Evolutionary conservation across 371 early-diverging fungal genomes (phyloP).

Genomic region (Sporodiniella umbellata): DNA sequence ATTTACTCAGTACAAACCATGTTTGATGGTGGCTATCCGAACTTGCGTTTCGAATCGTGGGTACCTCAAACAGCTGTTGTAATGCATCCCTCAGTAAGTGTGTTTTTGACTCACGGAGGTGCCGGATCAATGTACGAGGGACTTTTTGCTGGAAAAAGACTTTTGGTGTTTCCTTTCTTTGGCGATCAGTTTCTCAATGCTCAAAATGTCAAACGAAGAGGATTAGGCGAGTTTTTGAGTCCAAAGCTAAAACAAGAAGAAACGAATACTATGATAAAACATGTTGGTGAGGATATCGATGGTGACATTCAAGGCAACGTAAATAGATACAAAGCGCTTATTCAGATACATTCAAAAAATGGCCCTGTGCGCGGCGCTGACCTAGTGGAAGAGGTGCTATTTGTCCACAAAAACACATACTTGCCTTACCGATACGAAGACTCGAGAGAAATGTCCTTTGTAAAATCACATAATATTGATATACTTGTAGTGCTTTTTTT

Average conservation of each 20-base stretch:
- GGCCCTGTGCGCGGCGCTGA: constrained; percentile 13
- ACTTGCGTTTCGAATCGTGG: constrained; percentile 25
- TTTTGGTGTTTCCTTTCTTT: constrained; percentile 31
- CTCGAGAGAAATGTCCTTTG: constrained; percentile 20
- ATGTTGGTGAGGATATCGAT: constrained; percentile 1
- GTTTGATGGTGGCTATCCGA: neutral
- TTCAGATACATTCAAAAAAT: constrained; percentile 22
- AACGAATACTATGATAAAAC: neutral
- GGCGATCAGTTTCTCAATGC: constrained; percentile 38
- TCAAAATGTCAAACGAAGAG: constrained; percentile 3
- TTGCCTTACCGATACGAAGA: constrained; percentile 18
- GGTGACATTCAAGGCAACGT: constrained; percentile 1
- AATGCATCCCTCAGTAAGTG: constrained; percentile 23
- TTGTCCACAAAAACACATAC: constrained; percentile 5
- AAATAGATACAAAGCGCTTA: constrained; percentile 16
- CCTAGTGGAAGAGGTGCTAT: constrained; percentile 29
- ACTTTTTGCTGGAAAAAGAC: constrained; percentile 23
- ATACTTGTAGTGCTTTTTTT: constrained; percentile 3
- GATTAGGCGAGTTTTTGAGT: constrained; percentile 5
- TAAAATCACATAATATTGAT: constrained; percentile 27
- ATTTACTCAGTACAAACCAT: neutral
- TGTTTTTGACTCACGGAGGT: constrained; percentile 46
- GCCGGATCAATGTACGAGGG: constrained; percentile 32
- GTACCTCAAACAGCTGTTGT: constrained; percentile 42
- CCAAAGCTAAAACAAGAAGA: constrained; percentile 2